These are phyloP conservation scores for Botryotinia globosa DNA, from an alignment of 2,329 filamentous ascomycete species.

Conservation along the genomic window DNA sequence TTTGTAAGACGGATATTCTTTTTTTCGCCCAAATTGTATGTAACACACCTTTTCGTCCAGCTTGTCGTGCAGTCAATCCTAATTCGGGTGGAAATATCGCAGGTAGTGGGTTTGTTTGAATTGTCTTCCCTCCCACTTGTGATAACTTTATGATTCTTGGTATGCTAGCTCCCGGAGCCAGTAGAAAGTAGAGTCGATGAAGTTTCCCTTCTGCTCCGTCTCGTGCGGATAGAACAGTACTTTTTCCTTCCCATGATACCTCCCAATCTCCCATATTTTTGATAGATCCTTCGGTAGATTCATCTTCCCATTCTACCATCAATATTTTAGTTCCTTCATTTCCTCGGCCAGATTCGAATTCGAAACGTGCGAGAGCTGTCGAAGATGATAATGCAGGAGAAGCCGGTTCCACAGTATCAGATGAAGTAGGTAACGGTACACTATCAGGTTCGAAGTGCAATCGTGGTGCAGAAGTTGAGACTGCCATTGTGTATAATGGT, in stretches of 20 bases:
- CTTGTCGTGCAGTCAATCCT: slow-evolving; percentile 61
- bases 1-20: slow-evolving; percentile 69
- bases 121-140: slow-evolving; percentile 43
- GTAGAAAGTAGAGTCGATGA: slow-evolving; percentile 72
- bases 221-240: slow-evolving; percentile 58
- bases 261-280: slow-evolving; percentile 59
- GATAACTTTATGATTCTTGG: slow-evolving; percentile 69
- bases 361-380: slow-evolving; percentile 76
- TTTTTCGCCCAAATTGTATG: slow-evolving; percentile 87
- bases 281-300: slow-evolving; percentile 48
- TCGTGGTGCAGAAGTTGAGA: slow-evolving; percentile 29
- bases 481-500: slow-evolving; percentile 28
- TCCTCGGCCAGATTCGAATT: slow-evolving; percentile 74
- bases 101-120: slow-evolving; percentile 74
- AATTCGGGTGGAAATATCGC: slow-evolving; percentile 81
- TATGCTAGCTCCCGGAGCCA: slow-evolving; percentile 68
- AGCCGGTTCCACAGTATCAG: slow-evolving; percentile 30
- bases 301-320: slow-evolving; percentile 86
- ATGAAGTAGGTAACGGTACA: slow-evolving; percentile 29
- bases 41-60: slow-evolving; percentile 75
- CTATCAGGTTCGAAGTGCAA: slow-evolving; percentile 32
- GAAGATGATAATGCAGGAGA: slow-evolving; percentile 48
- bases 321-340: slow-evolving; percentile 87
- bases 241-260: slow-evolving; percentile 81
- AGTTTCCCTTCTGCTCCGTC: slow-evolving; percentile 42